A percentile compares a stretch with the other conserved stretches of the same genome.
These are phyloP conservation scores for Rhynchosporium graminicola DNA, from an alignment of 2,329 filamentous ascomycete species.

Conservation along the genomic window DNA sequence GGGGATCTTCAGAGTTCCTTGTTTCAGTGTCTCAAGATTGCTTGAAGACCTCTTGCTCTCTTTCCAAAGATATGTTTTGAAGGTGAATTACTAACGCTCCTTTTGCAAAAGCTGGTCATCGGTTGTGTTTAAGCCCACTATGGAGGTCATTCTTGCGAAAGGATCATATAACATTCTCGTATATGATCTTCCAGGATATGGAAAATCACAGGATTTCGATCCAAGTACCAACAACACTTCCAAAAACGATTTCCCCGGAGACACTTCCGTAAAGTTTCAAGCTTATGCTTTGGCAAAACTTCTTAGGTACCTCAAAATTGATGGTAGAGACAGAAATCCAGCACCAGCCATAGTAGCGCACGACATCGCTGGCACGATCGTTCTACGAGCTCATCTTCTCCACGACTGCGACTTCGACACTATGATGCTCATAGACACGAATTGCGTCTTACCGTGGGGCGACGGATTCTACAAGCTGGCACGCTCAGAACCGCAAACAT, in stretches of 20 bases:
- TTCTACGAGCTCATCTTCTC: conserved; percentile 4
- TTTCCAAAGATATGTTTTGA: too few species aligned
- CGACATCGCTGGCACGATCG: conserved; percentile 6
- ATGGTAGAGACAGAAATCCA: not conserved
- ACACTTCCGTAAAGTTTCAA: conserved; percentile 8
- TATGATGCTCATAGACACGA: conserved; percentile 12
- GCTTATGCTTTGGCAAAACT: not conserved
- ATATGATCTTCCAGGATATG: conserved; percentile 10
- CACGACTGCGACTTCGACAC: conserved; percentile 4
- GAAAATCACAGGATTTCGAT: not conserved
- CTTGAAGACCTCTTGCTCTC: too few species aligned
- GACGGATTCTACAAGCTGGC: conserved; percentile 9
- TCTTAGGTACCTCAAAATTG: not conserved
- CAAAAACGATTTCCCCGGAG: not conserved
- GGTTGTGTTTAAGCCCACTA: not conserved
- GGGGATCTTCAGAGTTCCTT: too few species aligned
- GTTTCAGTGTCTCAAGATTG: too few species aligned
- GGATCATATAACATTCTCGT: not conserved
- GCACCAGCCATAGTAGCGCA: conserved; percentile 2
- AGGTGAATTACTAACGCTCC: too few species aligned
- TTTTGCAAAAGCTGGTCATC: not conserved
- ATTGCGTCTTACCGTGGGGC: conserved; percentile 4
- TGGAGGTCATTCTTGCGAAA: not conserved
- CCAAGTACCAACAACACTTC: not conserved
- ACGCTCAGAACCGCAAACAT: not conserved